Evolutionary conservation across 2,329 filamentous ascomycete genomes (phyloP).

Genomic region (Fusarium nematophilum): DNA sequence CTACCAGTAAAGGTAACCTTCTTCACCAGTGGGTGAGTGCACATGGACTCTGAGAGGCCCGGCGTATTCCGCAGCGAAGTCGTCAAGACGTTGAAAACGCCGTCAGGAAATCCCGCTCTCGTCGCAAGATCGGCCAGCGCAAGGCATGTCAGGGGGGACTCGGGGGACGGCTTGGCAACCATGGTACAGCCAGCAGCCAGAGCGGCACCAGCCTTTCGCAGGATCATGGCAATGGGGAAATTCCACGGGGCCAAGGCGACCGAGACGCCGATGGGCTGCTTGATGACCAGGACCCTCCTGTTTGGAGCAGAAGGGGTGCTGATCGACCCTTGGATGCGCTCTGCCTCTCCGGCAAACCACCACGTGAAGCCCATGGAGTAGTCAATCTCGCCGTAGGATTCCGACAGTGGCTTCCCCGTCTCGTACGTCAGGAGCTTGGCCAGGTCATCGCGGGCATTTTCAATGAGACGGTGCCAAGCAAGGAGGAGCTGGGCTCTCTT

Average conservation of each 20-base stretch:
- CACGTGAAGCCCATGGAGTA: slow-evolving; percentile 64
- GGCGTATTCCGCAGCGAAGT: slow-evolving; percentile 58
- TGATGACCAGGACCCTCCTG: slow-evolving; percentile 76
- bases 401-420: slow-evolving; percentile 67
- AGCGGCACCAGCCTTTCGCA: slow-evolving; percentile 61
- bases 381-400: slow-evolving; percentile 65
- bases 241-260: slow-evolving; percentile 62
- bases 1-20: slow-evolving; percentile 81
- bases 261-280: slow-evolving; percentile 55
- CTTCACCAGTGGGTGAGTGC: slow-evolving; percentile 56
- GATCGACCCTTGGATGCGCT: slow-evolving; percentile 61
- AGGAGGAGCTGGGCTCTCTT: no score
- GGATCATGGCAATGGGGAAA: slow-evolving; percentile 66
- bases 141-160: slow-evolving; percentile 78
- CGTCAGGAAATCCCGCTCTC: slow-evolving; percentile 79
- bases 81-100: slow-evolving; percentile 68
- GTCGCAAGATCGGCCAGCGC: slow-evolving; percentile 74
- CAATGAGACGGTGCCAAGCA: no score
- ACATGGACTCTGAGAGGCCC: slow-evolving; percentile 56
- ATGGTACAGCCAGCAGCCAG: slow-evolving; percentile 81
- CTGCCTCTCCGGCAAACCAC: slow-evolving; percentile 66
- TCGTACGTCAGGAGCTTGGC: slow-evolving; percentile 56
- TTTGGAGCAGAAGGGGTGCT: slow-evolving; percentile 70
- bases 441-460: slow-evolving; percentile 52
- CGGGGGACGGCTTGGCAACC: slow-evolving; percentile 78